Conservation (phyloP, 2,329 filamentous ascomycete species). For the Xylaria sp. region DNA sequence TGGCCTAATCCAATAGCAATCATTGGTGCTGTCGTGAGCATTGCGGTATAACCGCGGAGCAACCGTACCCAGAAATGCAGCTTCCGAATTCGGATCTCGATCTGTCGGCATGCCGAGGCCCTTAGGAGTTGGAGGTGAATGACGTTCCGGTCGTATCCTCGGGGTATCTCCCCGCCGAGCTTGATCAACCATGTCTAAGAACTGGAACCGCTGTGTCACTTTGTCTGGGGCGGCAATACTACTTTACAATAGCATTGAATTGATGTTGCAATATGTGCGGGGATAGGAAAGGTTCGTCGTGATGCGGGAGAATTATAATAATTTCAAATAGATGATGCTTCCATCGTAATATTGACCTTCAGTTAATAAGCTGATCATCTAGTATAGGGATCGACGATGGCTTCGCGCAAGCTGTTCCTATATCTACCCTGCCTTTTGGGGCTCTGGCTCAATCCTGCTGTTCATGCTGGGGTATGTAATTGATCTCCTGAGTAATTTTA, state of each 20-base stretch:
- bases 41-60: not conserved
- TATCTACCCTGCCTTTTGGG: not conserved
- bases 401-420: conserved; percentile 2
- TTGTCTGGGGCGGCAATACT: conserved; percentile 8
- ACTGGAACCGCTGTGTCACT: not conserved
- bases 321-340: not conserved
- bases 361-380: no score
- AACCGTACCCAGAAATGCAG: not conserved
- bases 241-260: not conserved
- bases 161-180: conserved; percentile 22
- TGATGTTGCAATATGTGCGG: not conserved
- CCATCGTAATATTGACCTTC: not conserved
- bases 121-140: not conserved
- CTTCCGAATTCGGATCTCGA: not conserved
- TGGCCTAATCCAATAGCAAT: not conserved
- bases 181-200: not conserved
- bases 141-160: conserved; percentile 8
- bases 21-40: not conserved
- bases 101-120: not conserved
- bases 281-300: not conserved
- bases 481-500: not conserved
- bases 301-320: not conserved
- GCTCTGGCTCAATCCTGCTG: not conserved
- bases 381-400: not conserved
- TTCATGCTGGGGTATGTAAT: conserved; percentile 7